phyloP scores from a whole-genome alignment of 345 rosid genomes.

The Pelargonium nanum region DNA sequence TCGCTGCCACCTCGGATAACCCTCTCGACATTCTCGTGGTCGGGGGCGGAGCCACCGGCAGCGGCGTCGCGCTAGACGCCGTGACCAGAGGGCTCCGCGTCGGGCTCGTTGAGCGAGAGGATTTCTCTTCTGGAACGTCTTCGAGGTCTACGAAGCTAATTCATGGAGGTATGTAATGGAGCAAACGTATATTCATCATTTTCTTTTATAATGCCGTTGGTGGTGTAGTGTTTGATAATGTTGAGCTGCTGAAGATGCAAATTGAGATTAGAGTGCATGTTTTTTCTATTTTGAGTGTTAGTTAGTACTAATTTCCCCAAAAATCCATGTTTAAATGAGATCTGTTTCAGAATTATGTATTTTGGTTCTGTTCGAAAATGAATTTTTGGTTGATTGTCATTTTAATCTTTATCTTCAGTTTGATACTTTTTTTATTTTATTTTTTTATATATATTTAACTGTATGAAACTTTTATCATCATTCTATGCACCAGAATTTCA shows the following conservation, averaged over 20 bases:
- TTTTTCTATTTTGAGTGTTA: background rate
- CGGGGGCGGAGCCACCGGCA: constrained; percentile 98
- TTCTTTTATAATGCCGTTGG: background rate
- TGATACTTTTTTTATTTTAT: background rate
- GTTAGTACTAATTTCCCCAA: no score
- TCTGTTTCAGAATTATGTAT: background rate
- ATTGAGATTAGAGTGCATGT: background rate
- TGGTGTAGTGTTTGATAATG: background rate
- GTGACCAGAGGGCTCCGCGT: constrained; percentile 81
- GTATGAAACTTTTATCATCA: background rate
- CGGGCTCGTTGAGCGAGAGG: constrained; percentile 90
- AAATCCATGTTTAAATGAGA: background rate
- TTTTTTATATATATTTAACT: background rate
- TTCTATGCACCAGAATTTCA: background rate
- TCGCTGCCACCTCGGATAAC: constrained; percentile 36
- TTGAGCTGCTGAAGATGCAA: background rate
- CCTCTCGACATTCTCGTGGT: constrained; percentile 85
- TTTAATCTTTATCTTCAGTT: background rate
- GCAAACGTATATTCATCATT: no score
- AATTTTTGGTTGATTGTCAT: background rate
- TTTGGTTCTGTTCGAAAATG: background rate
- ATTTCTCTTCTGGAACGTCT: constrained; percentile 91
- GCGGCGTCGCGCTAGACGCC: constrained; percentile 93
- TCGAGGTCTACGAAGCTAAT: constrained; percentile 91
- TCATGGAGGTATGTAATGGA: constrained; percentile 59